Percentiles rank a stretch among this genome's conserved stretches.
phyloP scores from a whole-genome alignment of 306 rosid species.

The Vigna radiata region DNA sequence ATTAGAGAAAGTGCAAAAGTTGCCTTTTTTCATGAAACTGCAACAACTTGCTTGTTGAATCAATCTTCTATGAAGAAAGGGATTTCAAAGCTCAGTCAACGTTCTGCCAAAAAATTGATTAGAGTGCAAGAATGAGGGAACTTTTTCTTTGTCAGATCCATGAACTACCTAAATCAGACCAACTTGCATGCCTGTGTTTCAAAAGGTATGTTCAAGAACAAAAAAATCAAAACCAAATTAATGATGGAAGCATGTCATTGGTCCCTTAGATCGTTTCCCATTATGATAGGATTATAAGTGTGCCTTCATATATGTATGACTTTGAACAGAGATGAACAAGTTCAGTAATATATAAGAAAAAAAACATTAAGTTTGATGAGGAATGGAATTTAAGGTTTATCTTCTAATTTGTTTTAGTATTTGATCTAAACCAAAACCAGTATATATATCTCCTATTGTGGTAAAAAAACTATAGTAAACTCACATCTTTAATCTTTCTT shows the following conservation, averaged over 20 bases:
- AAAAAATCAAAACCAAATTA: not conserved
- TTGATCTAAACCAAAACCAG: too few species aligned
- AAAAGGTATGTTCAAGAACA: not conserved
- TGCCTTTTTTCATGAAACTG: not conserved
- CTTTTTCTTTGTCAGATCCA: not conserved
- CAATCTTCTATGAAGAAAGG: not conserved
- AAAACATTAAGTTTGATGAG: too few species aligned
- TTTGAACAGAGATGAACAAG: too few species aligned
- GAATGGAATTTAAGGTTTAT: too few species aligned
- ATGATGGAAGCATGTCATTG: not conserved
- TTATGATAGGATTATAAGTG: not conserved
- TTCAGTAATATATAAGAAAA: too few species aligned
- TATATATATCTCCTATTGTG: too few species aligned
- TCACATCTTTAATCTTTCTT: too few species aligned
- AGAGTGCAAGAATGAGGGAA: not conserved
- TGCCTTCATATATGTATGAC: too few species aligned
- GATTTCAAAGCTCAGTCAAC: not conserved
- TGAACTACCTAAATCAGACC: conserved; percentile 1
- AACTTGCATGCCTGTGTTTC: not conserved
- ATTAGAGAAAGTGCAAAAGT: not conserved
- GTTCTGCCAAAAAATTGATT: not conserved
- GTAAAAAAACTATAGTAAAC: too few species aligned
- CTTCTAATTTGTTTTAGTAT: too few species aligned
- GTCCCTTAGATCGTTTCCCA: not conserved
- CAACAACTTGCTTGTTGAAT: not conserved